Conservation (phyloP, 1,139 yeast species). For the Zhuliangozyma parablackwelliae region DNA sequence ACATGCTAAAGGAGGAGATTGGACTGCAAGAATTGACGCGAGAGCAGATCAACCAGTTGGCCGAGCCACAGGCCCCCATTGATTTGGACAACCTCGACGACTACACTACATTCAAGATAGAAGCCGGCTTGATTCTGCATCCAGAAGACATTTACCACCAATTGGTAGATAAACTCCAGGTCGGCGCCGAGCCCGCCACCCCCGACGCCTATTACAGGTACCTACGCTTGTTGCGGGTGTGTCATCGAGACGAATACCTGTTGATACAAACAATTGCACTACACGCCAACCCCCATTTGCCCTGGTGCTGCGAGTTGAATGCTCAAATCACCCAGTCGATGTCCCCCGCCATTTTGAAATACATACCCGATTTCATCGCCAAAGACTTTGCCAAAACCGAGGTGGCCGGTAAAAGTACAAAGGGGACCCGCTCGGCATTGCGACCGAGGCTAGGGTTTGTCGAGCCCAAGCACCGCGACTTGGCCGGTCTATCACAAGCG, state of each 20-base stretch:
- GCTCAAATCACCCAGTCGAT: constrained; percentile 12
- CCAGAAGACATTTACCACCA: too few relatives aligned
- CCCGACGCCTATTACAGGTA: too few relatives aligned
- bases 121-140: too few relatives aligned
- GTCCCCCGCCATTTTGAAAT: constrained; percentile 1
- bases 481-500: constrained; percentile 19
- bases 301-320: constrained; percentile 23
- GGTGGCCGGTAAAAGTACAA: neutral
- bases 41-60: neutral
- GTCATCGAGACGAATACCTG: neutral
- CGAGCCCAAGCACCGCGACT: constrained; percentile 11
- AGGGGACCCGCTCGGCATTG: constrained; percentile 21
- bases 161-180: too few relatives aligned
- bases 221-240: too few relatives aligned
- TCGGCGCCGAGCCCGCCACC: too few relatives aligned
- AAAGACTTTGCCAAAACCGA: constrained; percentile 1
- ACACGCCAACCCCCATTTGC: constrained; percentile 26
- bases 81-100: too few relatives aligned
- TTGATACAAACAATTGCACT: constrained; percentile 10
- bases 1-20: neutral
- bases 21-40: constrained; percentile 1
- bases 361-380: constrained; percentile 6
- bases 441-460: too few relatives aligned
- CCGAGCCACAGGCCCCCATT: too few relatives aligned
- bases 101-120: too few relatives aligned